A percentile compares a stretch with the other conserved stretches of the same genome.
Conservation (phyloP, 805 yeast genomes). For the Helenozyma rhizophorensis region DNA sequence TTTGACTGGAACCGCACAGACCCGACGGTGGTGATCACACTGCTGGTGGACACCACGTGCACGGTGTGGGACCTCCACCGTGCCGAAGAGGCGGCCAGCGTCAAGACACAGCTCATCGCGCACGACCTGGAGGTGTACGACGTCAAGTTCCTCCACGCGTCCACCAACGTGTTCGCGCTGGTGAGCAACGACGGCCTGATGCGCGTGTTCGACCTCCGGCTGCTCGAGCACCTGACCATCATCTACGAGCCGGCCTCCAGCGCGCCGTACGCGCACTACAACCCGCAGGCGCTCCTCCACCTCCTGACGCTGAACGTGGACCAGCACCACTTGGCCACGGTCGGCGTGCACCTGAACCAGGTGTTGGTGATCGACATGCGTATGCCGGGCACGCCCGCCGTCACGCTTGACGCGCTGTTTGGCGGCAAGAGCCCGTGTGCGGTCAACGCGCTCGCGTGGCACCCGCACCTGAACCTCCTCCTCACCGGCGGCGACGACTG, state of each 20-base stretch:
- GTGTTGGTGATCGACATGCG: constrained; percentile 78
- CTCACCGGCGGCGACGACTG: constrained; percentile 69
- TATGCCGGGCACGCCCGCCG: constrained; percentile 78
- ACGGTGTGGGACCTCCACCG: constrained; percentile 84
- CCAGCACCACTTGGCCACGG: constrained; percentile 77
- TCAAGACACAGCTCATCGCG: constrained; percentile 91
- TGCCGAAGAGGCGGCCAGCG: constrained; percentile 49
- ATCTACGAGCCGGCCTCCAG: constrained; percentile 67
- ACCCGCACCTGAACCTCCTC: constrained; percentile 64
- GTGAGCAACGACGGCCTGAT: constrained; percentile 96
- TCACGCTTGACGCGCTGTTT: constrained; percentile 55
- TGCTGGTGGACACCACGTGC: constrained; percentile 94
- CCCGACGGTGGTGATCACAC: constrained; percentile 68
- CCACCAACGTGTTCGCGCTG: constrained; percentile 77
- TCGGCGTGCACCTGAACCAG: constrained; percentile 64
- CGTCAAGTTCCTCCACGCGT: constrained; percentile 74
- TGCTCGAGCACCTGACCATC: constrained; percentile 90
- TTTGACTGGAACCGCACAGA: constrained; percentile 88
- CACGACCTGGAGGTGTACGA: constrained; percentile 95
- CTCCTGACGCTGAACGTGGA: constrained; percentile 77
- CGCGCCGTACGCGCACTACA: constrained; percentile 9
- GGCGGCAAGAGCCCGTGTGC: constrained; percentile 51
- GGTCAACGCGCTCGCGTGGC: constrained; percentile 79
- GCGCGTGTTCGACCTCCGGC: constrained; percentile 83
- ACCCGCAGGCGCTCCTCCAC: constrained; percentile 61